Conservation (phyloP, 805 yeast species). For the Yamadazyma philogaea region DNA sequence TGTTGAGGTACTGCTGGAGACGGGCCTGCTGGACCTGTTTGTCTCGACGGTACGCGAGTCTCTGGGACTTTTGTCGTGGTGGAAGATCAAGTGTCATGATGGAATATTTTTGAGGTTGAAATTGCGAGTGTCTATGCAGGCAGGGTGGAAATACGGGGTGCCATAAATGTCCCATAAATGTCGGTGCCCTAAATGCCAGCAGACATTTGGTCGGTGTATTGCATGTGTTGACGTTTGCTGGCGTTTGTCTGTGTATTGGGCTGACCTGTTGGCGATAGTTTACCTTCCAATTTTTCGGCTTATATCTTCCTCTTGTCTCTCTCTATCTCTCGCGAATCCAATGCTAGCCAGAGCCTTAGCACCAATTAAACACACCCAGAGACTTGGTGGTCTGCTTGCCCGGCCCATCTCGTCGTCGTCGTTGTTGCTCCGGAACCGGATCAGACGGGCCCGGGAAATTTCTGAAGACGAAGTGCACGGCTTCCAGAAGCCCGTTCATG, state of each 20-base stretch:
- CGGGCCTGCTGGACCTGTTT: constrained; percentile 7
- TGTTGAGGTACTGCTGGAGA: constrained; percentile 34
- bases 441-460: constrained; percentile 30
- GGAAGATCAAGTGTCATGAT: constrained; percentile 19
- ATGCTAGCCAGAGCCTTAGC: background rate
- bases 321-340: background rate
- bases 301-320: background rate
- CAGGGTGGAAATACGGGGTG: no score
- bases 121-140: no score
- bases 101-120: background rate
- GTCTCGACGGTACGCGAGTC: constrained; percentile 9
- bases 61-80: constrained; percentile 28
- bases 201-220: no score
- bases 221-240: no score
- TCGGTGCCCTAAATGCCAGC: no score
- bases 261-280: background rate
- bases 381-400: background rate
- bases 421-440: background rate
- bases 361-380: background rate
- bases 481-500: constrained; percentile 29
- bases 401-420: background rate
- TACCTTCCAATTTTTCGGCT: background rate
- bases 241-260: background rate
- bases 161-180: no score
- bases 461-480: constrained; percentile 33